A percentile compares a stretch with the other conserved stretches of the same genome.
These are phyloP conservation scores for Nakaseomyces delphensis DNA, from an alignment of 1,139 yeast genomes.

Conservation along the genomic window DNA sequence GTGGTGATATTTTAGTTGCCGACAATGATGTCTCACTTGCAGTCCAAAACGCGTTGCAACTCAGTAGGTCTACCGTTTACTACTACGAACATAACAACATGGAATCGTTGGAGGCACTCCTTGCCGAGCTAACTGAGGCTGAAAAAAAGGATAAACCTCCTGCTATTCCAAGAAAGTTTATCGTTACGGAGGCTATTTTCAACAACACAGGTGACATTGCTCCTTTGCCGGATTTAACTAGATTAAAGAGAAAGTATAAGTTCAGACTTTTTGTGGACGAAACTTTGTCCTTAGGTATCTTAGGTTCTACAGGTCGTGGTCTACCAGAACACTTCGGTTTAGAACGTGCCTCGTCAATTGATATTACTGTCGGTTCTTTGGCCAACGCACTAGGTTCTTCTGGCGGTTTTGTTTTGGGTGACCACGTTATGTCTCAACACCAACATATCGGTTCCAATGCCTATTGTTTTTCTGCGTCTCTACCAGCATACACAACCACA, in stretches of 20 bases:
- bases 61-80: slow-evolving; percentile 76
- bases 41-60: slow-evolving; percentile 78
- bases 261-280: slow-evolving; percentile 84
- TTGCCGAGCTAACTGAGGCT: slow-evolving; percentile 53
- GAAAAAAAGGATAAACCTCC: slow-evolving; percentile 59
- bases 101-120: slow-evolving; percentile 65
- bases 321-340: slow-evolving; percentile 57
- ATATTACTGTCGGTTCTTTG: slow-evolving; percentile 80
- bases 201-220: slow-evolving; percentile 77
- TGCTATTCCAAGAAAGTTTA: slow-evolving; percentile 67
- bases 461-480: slow-evolving; percentile 87
- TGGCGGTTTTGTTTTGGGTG: slow-evolving; percentile 94
- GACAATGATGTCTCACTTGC: slow-evolving; percentile 73
- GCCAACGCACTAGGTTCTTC: slow-evolving; percentile 79
- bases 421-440: slow-evolving; percentile 73
- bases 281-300: slow-evolving; percentile 71
- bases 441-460: slow-evolving; percentile 87
- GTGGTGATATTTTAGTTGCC: slow-evolving; percentile 88
- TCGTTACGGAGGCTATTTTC: slow-evolving; percentile 84
- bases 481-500: slow-evolving; percentile 85
- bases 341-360: slow-evolving; percentile 52
- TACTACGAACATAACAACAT: slow-evolving; percentile 85
- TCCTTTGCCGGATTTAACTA: slow-evolving; percentile 58
- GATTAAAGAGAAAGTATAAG: slow-evolving; percentile 71
- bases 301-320: slow-evolving; percentile 85